phyloP scores from a whole-genome alignment of 208 protist species.

The Leptomonas pyrrhocoris region DNA sequence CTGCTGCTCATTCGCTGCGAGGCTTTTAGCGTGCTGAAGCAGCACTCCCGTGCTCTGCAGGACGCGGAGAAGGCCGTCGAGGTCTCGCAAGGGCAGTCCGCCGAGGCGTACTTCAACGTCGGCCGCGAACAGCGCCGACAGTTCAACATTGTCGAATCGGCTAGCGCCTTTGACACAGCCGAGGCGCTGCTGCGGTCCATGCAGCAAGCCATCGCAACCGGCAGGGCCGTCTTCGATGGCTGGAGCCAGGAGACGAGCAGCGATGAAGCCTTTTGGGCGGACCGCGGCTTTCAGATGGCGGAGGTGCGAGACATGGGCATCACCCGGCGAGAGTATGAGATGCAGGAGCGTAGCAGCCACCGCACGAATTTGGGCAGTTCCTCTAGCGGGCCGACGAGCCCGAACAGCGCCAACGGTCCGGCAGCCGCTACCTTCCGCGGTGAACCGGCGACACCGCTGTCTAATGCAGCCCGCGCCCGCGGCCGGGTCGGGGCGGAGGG shows the following conservation, averaged over 20 bases:
- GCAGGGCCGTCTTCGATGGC: conserved; percentile 25
- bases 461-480: background rate
- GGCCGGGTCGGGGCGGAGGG: background rate
- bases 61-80: conserved; percentile 62
- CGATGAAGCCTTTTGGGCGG: conserved; percentile 77
- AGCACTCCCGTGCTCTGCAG: conserved; percentile 63
- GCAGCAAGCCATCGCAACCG: conserved; percentile 30
- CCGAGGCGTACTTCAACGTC: conserved; percentile 72
- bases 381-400: conserved; percentile 13
- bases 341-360: conserved; percentile 32
- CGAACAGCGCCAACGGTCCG: background rate
- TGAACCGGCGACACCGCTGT: conserved; percentile 16
- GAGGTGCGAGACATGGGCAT: conserved; percentile 51
- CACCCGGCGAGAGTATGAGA: conserved; percentile 51
- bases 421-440: background rate
- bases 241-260: conserved; percentile 32
- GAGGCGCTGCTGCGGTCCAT: conserved; percentile 55
- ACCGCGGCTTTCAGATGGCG: conserved; percentile 56
- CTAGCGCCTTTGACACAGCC: conserved; percentile 66
- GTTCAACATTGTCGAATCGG: conserved; percentile 51
- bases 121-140: conserved; percentile 67
- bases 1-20: conserved; percentile 78
- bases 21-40: conserved; percentile 52
- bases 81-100: conserved; percentile 50
- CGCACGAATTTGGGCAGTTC: background rate